Percentiles rank a stretch among this genome's conserved stretches.
Evolutionary conservation across 306 rosid genomes (phyloP).

Genomic region (Lathyrus sativus): DNA sequence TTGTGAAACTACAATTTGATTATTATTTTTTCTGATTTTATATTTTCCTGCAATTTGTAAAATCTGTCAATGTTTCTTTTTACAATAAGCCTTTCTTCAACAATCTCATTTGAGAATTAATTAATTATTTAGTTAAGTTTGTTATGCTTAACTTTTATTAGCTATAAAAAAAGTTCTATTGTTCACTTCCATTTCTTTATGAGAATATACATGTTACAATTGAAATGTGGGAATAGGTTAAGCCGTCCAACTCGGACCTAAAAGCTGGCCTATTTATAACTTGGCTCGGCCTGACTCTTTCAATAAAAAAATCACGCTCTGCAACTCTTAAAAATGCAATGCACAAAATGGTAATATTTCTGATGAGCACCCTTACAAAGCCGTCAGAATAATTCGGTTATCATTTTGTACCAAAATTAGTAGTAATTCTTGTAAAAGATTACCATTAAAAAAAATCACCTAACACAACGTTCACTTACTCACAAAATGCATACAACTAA

Average conservation of each 20-base stretch:
- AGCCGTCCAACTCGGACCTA: no score
- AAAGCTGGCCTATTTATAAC: no score
- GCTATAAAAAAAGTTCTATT: no score
- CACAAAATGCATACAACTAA: constrained; percentile 17
- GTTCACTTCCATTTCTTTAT: no score
- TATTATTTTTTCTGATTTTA: not conserved
- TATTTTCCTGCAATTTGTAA: no score
- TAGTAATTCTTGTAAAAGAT: not conserved
- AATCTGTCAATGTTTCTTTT: not conserved
- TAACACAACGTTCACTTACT: not conserved
- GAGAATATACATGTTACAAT: no score
- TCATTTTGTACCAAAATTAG: not conserved
- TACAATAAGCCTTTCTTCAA: not conserved
- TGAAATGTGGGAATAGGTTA: no score
- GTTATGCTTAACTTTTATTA: no score
- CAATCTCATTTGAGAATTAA: not conserved
- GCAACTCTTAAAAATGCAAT: not conserved
- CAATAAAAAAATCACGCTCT: no score
- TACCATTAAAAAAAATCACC: not conserved
- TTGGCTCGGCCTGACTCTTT: no score
- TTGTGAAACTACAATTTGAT: not conserved
- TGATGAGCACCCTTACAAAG: not conserved
- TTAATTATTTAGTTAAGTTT: no score
- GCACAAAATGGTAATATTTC: not conserved
- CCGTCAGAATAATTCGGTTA: not conserved